Evolutionary conservation across 2,329 filamentous ascomycete species (phyloP).

Genomic region (Epichloe amarillans): DNA sequence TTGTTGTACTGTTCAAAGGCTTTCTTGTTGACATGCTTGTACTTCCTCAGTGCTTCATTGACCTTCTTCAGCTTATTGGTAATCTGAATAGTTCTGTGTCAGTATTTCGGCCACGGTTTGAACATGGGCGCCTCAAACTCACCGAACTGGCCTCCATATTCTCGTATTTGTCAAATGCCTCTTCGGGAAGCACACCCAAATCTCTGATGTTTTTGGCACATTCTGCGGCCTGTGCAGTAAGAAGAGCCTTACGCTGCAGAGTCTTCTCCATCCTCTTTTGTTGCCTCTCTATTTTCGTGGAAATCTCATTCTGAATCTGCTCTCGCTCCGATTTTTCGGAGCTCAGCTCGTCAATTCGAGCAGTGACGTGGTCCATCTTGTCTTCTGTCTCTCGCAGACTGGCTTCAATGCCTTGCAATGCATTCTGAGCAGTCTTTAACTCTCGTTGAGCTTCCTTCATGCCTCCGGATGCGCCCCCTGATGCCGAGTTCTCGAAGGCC

Average conservation of each 20-base stretch:
- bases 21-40: conserved; percentile 98
- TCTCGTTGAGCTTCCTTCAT: conserved; percentile 71
- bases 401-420: conserved; percentile 50
- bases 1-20: conserved; percentile 98
- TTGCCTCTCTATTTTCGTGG: conserved; percentile 65
- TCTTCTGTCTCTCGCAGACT: conserved; percentile 64
- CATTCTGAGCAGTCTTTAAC: conserved; percentile 62
- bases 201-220: conserved; percentile 83
- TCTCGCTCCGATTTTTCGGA: conserved; percentile 48
- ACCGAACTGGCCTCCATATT: conserved; percentile 68
- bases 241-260: conserved; percentile 71
- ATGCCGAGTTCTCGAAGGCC: conserved; percentile 51
- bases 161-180: conserved; percentile 84
- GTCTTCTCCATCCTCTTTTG: conserved; percentile 88
- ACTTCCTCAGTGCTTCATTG: conserved; percentile 88
- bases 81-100: conserved; percentile 26
- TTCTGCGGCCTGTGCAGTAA: conserved; percentile 65
- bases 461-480: conserved; percentile 49
- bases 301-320: conserved; percentile 60
- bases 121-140: conserved; percentile 17
- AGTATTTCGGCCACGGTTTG: conserved; percentile 5
- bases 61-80: conserved; percentile 70
- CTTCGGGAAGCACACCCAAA: conserved; percentile 82
- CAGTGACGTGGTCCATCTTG: conserved; percentile 43
- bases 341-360: conserved; percentile 43